Conservation (phyloP, 2,329 filamentous ascomycete genomes). For the Capronia epimyces region DNA sequence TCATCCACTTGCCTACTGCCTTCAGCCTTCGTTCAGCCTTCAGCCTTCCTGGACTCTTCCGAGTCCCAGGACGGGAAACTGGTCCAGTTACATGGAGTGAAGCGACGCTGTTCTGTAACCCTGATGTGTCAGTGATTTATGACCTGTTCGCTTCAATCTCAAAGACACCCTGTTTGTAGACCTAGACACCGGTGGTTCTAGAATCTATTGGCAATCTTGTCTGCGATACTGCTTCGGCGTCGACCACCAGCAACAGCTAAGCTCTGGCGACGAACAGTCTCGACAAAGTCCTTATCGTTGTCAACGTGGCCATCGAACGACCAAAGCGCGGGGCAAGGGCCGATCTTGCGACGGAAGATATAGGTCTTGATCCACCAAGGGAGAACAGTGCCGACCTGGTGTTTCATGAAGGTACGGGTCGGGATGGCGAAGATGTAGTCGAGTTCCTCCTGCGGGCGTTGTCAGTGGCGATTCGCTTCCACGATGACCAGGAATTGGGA, state of each 20-base stretch:
- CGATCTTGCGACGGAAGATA: slow-evolving; percentile 47
- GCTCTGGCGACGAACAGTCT: slow-evolving; percentile 26
- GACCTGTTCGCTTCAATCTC: too few relatives aligned
- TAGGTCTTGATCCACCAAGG: slow-evolving; percentile 57
- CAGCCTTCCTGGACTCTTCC: too few relatives aligned
- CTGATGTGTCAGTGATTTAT: too few relatives aligned
- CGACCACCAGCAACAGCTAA: slow-evolving; percentile 12
- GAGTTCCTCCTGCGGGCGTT: slow-evolving; percentile 43
- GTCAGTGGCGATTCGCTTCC: neutral
- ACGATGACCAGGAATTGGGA: neutral
- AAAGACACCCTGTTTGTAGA: too few relatives aligned
- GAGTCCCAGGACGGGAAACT: too few relatives aligned
- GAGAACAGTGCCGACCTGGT: slow-evolving; percentile 50
- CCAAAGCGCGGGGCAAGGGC: slow-evolving; percentile 47
- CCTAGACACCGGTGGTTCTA: too few relatives aligned
- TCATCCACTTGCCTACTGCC: too few relatives aligned
- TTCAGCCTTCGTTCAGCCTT: too few relatives aligned
- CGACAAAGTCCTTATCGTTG: slow-evolving; percentile 25
- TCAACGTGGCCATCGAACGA: slow-evolving; percentile 36
- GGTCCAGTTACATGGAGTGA: too few relatives aligned
- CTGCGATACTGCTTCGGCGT: slow-evolving; percentile 21
- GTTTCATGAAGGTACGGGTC: slow-evolving; percentile 48
- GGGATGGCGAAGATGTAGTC: slow-evolving; percentile 51
- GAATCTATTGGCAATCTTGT: slow-evolving; percentile 18
- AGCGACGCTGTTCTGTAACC: too few relatives aligned